Base-by-base conservation (phyloP, 179 eudicot genomes). In the Gypsophila paniculata region DNA sequence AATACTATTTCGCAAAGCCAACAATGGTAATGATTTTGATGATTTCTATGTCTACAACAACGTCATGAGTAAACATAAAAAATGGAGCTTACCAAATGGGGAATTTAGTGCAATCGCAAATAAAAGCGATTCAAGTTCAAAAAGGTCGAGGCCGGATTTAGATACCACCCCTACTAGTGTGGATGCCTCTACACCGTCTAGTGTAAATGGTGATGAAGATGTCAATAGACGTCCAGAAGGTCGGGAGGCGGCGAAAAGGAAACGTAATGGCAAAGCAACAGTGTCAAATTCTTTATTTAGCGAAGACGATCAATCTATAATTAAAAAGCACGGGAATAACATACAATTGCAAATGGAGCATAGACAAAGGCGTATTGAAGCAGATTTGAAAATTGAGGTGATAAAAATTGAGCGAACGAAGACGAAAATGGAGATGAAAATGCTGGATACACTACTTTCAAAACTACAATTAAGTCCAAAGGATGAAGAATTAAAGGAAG, bases 191-290 rank as follows among this genome's bases (percentile, higher is more conserved):
- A 54, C 59, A 0, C 59, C 59, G 6, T 12, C 59, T 15, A 54
- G 59, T 54, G 59, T n/a, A n/a, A 54, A 54, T n/a, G 59, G n/a
- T 54, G 59, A 12, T 55, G 10, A 55, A 55, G 26, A 55, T 10
- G 21, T 55, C 2, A 19, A 21, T 19, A 55, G 9, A 17, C 60
- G 60, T 18, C 60, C 60, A n/a, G 60, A 19, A 21, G 60, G 60
- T 15, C 60, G 23, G 10, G 60, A 55, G 18, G 23, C 60, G 21
- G 10, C 60, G 0, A 55, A 55, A 19, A 55, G 9, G 6, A n/a
- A 21, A 5, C 19, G 21, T 10, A 29, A 29, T 29, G 60, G 60
- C 7, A 55, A 55, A 18, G 18, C 60, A 55, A 54, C 8, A 15
- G 9, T 21, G 19, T 17, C 60, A 55, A 19, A 15, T 19, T 1